Conservation (phyloP, 2,329 filamentous ascomycete species). For the Phaeomoniella chlamydospora region DNA sequence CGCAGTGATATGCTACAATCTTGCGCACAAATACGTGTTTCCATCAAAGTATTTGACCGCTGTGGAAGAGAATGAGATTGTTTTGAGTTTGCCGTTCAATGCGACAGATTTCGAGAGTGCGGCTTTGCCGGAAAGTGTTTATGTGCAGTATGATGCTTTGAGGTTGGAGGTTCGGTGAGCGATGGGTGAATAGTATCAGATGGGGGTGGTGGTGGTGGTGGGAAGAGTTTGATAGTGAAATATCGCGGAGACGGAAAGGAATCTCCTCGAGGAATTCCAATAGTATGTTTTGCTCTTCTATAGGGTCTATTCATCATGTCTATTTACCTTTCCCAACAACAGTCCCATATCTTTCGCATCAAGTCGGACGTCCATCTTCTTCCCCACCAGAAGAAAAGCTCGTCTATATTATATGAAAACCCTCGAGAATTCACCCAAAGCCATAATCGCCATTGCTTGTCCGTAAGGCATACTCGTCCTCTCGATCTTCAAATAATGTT, state of each 20-base stretch:
- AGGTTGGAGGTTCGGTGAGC: constrained; percentile 1
- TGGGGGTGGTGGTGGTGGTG: background rate
- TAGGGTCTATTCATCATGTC: too few relatives aligned
- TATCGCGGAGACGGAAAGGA: too few relatives aligned
- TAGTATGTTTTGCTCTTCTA: too few relatives aligned
- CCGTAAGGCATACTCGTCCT: constrained; percentile 74
- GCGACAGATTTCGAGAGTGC: constrained; percentile 2
- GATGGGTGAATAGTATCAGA: background rate
- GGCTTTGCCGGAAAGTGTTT: constrained; percentile 1
- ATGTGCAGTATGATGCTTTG: constrained; percentile 2
- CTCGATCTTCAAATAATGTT: constrained; percentile 66
- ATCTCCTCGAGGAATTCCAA: too few relatives aligned
- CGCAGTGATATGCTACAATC: constrained; percentile 1
- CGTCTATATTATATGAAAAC: constrained; percentile 32
- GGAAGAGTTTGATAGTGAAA: background rate
- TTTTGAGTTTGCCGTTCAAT: constrained; percentile 1
- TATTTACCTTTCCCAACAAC: too few relatives aligned
- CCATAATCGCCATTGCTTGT: constrained; percentile 75
- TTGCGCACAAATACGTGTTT: background rate
- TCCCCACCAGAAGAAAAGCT: background rate
- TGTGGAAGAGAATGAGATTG: background rate
- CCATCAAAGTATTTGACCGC: background rate
- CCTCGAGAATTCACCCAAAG: constrained; percentile 57
- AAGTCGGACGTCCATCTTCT: too few relatives aligned
- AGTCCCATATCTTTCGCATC: too few relatives aligned